These are phyloP conservation scores for Aspergillus sclerotiicarbonarius DNA, from an alignment of 495 filamentous ascomycete genomes.

Conservation along the genomic window DNA sequence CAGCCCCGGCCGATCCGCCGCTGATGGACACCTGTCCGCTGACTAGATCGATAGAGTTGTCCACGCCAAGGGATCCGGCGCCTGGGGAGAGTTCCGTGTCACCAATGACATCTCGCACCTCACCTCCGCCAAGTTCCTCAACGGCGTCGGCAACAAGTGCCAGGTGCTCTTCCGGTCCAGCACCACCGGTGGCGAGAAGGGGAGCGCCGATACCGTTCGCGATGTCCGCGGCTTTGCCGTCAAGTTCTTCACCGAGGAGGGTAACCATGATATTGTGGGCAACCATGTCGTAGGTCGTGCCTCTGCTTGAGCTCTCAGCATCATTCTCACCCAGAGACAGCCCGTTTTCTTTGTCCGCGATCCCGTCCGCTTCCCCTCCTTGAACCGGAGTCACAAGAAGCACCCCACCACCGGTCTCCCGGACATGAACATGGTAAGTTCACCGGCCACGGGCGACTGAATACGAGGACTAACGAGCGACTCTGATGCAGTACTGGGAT, in stretches of 20 bases:
- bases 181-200: constrained; percentile 63
- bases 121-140: constrained; percentile 40
- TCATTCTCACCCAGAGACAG: constrained; percentile 7
- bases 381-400: constrained; percentile 53
- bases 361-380: constrained; percentile 51
- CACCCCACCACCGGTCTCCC: constrained; percentile 44
- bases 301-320: background rate
- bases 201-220: constrained; percentile 62
- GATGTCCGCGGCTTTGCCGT: constrained; percentile 67
- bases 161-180: constrained; percentile 59
- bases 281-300: constrained; percentile 28
- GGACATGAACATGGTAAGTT: constrained; percentile 48
- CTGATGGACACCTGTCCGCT: background rate
- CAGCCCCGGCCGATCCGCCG: background rate
- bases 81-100: constrained; percentile 61
- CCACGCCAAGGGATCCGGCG: constrained; percentile 62
- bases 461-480: background rate
- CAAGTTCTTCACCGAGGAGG: constrained; percentile 78
- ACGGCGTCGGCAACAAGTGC: constrained; percentile 61
- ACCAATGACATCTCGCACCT: constrained; percentile 53
- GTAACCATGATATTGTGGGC: constrained; percentile 62
- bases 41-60: constrained; percentile 45
- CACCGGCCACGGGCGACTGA: background rate
- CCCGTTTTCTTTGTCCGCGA: constrained; percentile 56
- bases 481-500: constrained; percentile 54